phyloP scores from a whole-genome alignment of 2,329 filamentous ascomycete species.

The Sphaerostilbella broomeana region DNA sequence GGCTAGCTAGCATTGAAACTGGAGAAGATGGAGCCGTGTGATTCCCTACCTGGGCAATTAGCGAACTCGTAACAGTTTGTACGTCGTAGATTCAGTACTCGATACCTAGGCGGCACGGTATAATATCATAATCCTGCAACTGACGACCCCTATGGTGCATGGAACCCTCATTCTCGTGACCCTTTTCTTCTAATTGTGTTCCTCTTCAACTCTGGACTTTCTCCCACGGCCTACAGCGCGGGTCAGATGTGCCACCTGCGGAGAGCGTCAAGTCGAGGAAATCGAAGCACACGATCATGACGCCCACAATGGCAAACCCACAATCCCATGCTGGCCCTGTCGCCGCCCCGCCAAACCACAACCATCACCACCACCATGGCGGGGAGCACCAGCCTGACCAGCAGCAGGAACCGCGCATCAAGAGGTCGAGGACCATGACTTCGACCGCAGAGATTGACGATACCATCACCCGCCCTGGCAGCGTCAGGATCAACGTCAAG shows the following conservation, averaged over 20 bases:
- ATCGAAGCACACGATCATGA: slow-evolving; percentile 8
- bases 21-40: too few relatives aligned
- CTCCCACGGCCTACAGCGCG: too few relatives aligned
- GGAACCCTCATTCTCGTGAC: too few relatives aligned
- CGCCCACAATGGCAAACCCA: slow-evolving; percentile 9
- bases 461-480: slow-evolving; percentile 55
- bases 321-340: slow-evolving; percentile 6
- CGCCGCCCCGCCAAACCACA: slow-evolving; percentile 11
- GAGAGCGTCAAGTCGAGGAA: background rate
- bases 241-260: background rate
- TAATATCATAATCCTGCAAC: too few relatives aligned
- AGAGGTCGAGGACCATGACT: slow-evolving; percentile 32
- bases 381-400: slow-evolving; percentile 7
- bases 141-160: too few relatives aligned
- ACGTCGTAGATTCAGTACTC: slow-evolving; percentile 15
- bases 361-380: slow-evolving; percentile 3
- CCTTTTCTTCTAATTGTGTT: too few relatives aligned
- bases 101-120: too few relatives aligned
- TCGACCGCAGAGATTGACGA: slow-evolving; percentile 53
- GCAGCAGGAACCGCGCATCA: slow-evolving; percentile 3
- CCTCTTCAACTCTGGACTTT: too few relatives aligned
- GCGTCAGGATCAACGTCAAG: slow-evolving; percentile 91
- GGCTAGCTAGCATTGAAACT: too few relatives aligned
- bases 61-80: slow-evolving; percentile 11
- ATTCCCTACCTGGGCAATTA: background rate